A percentile compares a stretch with the other conserved stretches of the same genome.
Evolutionary conservation across 164 flowering plant species (phyloP).

Genomic region (Tetracentron sinense): DNA sequence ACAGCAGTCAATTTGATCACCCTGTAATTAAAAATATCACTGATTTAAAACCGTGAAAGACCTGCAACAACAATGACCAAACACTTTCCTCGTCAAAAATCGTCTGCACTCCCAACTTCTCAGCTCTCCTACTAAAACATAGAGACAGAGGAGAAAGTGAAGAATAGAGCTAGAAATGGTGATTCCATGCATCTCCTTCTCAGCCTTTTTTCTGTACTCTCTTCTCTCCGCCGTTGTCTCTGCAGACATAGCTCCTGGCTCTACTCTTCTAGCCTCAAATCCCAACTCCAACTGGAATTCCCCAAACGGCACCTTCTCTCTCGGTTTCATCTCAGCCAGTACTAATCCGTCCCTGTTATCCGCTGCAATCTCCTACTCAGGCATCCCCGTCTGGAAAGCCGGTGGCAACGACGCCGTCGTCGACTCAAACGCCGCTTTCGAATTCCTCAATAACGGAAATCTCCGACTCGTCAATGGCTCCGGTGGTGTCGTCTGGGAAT

Average conservation of each 20-base stretch:
- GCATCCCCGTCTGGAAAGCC: conserved; percentile 43
- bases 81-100: too few relatives aligned
- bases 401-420: conserved; percentile 24
- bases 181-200: conserved; percentile 2
- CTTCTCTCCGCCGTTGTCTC: conserved; percentile 10
- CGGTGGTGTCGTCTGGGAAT: conserved; percentile 40
- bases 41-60: too few relatives aligned
- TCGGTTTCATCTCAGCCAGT: conserved; percentile 29
- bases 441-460: conserved; percentile 31
- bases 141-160: background rate
- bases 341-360: conserved; percentile 16
- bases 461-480: conserved; percentile 34
- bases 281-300: conserved; percentile 34
- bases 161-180: background rate
- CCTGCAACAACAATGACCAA: too few relatives aligned
- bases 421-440: conserved; percentile 38
- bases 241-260: conserved; percentile 26
- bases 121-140: too few relatives aligned
- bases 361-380: conserved; percentile 36
- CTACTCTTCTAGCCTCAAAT: conserved; percentile 36
- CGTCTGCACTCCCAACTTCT: too few relatives aligned
- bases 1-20: too few relatives aligned
- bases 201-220: background rate
- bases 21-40: too few relatives aligned
- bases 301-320: conserved; percentile 32